A percentile compares a stretch with the other conserved stretches of the same genome.
Conservation (phyloP, 345 rosid species). For the Eucalyptus pauciflora region DNA sequence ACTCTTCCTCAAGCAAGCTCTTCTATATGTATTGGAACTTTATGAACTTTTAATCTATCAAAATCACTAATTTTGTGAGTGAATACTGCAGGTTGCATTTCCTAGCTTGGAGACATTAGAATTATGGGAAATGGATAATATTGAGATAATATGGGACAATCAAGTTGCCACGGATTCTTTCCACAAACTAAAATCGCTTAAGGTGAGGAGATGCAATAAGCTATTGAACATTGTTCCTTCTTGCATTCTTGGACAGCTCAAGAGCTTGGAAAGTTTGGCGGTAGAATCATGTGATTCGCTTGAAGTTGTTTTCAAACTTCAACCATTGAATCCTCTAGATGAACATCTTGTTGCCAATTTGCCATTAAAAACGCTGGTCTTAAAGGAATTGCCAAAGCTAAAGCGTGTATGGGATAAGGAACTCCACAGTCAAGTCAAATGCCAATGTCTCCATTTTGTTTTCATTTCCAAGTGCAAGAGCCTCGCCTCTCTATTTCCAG, state of each 20-base stretch:
- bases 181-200: background rate
- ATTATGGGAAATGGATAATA: too few relatives aligned
- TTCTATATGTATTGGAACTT: background rate
- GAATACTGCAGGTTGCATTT: background rate
- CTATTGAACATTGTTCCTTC: background rate
- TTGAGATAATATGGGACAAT: background rate
- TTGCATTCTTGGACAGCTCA: background rate
- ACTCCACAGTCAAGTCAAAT: background rate
- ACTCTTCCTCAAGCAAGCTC: background rate
- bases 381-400: accelerated
- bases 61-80: accelerated
- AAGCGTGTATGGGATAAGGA: background rate
- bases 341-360: accelerated
- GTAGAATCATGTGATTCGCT: accelerated
- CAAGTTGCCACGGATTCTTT: background rate
- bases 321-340: background rate
- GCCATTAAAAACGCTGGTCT: accelerated
- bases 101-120: background rate
- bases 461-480: too few relatives aligned
- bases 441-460: accelerated
- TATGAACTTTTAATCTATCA: background rate
- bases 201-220: accelerated
- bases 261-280: background rate
- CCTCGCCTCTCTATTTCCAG: too few relatives aligned
- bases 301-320: background rate